Evolutionary conservation across 768 basidiomycete species (phyloP).

Genomic region (Auriscalpium vulgare): DNA sequence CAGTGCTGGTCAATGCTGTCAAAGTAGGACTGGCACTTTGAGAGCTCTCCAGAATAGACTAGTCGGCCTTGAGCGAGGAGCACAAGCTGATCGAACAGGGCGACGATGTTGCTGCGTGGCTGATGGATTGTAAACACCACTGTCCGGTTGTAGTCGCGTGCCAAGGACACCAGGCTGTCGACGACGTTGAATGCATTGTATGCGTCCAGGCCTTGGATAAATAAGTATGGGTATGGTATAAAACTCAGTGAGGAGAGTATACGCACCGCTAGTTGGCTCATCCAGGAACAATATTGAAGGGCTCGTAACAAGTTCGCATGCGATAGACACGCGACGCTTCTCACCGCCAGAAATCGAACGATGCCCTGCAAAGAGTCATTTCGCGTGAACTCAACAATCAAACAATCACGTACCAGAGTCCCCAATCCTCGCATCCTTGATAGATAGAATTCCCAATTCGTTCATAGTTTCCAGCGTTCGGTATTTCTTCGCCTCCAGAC

Average conservation of each 20-base stretch:
- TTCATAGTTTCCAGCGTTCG: constrained; percentile 94
- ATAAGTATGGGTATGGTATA: background rate
- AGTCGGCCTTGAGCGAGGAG: constrained; percentile 78
- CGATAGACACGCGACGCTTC: constrained; percentile 93
- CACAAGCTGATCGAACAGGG: constrained; percentile 87
- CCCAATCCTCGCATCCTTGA: constrained; percentile 86
- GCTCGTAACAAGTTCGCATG: constrained; percentile 95
- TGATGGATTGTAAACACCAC: constrained; percentile 98
- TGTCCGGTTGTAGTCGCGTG: constrained; percentile 84
- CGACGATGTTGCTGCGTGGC: constrained; percentile 94
- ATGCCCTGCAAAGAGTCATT: constrained; percentile 39
- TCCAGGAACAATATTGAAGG: constrained; percentile 95
- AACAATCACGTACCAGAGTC: constrained; percentile 54
- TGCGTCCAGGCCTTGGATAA: constrained; percentile 69
- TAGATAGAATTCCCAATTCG: constrained; percentile 87
- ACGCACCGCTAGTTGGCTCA: constrained; percentile 89
- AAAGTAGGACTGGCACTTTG: constrained; percentile 76
- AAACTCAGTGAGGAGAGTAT: background rate
- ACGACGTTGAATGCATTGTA: constrained; percentile 96
- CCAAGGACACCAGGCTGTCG: constrained; percentile 78
- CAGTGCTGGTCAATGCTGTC: constrained; percentile 72
- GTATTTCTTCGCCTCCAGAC: constrained; percentile 88
- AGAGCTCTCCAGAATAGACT: constrained; percentile 77
- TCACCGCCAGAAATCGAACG: constrained; percentile 96
- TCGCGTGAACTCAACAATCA: background rate